Evolutionary conservation across 2,329 filamentous ascomycete species (phyloP), one percentile per base, ranked within the genome.

Genomic region (Coniochaeta ligniaria): DNA sequence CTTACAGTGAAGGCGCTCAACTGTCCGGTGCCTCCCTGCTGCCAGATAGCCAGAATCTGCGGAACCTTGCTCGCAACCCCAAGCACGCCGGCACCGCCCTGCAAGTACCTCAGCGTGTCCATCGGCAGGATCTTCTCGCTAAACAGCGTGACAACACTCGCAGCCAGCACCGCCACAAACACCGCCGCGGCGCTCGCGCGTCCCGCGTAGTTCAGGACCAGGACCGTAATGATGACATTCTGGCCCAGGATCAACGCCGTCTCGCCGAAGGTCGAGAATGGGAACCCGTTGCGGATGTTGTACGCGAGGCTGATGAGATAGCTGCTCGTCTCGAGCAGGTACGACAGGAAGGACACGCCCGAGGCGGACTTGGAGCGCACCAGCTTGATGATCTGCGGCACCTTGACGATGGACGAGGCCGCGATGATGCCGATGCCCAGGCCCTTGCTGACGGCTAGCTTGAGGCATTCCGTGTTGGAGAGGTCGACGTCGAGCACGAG

Each of bases 201-300:
- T 11, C 90, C 89, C 62, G 85, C 87, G 74, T 92, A 98, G 72
- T 90, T 88, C 73, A 99, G 79, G 47, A 99, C 92, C 68, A 98
- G 76, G 57, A 92, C 85, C 6, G 89, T 88, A 72, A 99, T 96
- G 62, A 92, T 84, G 50, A 98, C 85, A 75, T 99, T 96, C 79
- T 99, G 95, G 62, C 88, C 87, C 57, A 95, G 83, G 68, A 99
- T 97, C 70, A 98, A 81, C 41, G 90, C 92, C 31, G 92, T 94
- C 83, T 99, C 95, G 74, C 95, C 95, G 74, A 90, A 99, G 12
- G 95, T 99, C 82, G 89, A 96, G 77, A 99, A 97, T 3, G 95
- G 94, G 68, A 96, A 97, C 26, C 87, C 88, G 70, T 92, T 91
- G 72, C 95, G 91, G 66, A 91, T 82, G 74, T 96, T 96, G 81